Evolutionary conservation across 352 stramenopile species (phyloP), one percentile per base, ranked within the genome.

Genomic region (Pythium chondricola): DNA sequence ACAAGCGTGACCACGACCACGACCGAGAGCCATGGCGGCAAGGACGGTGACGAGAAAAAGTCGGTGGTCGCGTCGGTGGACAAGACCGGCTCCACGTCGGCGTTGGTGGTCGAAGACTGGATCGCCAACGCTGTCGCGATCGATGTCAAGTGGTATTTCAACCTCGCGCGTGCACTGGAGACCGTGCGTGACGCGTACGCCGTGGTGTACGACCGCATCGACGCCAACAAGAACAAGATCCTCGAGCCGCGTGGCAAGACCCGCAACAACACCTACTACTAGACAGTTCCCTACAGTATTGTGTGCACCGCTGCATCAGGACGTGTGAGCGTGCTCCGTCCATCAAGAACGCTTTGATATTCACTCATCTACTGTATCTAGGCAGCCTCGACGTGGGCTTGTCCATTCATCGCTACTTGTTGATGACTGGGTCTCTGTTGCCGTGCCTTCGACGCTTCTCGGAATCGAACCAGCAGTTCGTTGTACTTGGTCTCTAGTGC

Each of bases 81-180:
- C 43, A 88, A 88, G 55, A 61, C 75, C 52, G 72, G 65, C 30
- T 47, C 56, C 24, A 71, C 57, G 8, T 27, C 45, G 30, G 61
- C 52, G 17, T 43, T 55, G 7, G 67, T 66, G 0, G 57, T 65
- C 3, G 63, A 83, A 21, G 81, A 93, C 47, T 75, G 72, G 43
- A 20, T 83, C n/a, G 71, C 77, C 17, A 63, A 84, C 29, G 62
- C 89, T 42, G 71, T 88, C 16, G 78, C 81, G 29, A 45, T 93
- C 16, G 82, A 93, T 43, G 50, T 93, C 52, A 91, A 93, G 67
- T 93, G 82, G 82, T 86, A 78, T 50, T 86, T 83, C 32, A 88
- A 90, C 63, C 56, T 91, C 16, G 65, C 66, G 46, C 71, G 74
- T 36, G 63, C 66, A 13, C 69, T 93, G 6, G 79, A 91, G 47